A percentile compares a stretch with the other conserved stretches of the same genome.
These are phyloP conservation scores for Mytilinidion resinicola DNA, from an alignment of 495 filamentous ascomycete genomes.

Conservation along the genomic window DNA sequence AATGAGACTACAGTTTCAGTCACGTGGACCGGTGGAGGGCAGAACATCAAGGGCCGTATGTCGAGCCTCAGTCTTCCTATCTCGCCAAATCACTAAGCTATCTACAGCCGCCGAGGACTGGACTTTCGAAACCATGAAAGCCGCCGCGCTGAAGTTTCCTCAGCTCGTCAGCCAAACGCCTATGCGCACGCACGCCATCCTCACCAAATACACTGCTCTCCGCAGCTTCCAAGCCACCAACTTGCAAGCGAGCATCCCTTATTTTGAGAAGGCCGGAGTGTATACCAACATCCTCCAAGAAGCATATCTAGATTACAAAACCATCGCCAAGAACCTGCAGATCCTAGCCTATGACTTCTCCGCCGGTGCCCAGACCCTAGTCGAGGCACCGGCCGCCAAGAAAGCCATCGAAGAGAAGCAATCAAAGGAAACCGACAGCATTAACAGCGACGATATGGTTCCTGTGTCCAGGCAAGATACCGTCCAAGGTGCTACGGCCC, in stretches of 20 bases:
- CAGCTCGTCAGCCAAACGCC: neutral
- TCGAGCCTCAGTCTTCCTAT: neutral
- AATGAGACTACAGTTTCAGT: neutral
- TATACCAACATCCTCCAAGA: neutral
- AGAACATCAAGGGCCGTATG: neutral
- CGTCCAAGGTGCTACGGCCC: neutral
- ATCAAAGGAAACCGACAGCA: neutral
- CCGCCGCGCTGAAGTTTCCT: neutral
- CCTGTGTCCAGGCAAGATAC: neutral
- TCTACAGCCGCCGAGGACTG: neutral
- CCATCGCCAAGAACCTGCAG: neutral
- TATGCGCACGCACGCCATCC: neutral
- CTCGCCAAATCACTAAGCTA: neutral
- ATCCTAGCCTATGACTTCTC: neutral
- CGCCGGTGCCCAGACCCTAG: neutral
- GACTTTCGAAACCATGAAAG: neutral
- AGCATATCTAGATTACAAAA: neutral
- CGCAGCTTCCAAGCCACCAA: neutral
- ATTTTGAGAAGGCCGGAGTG: neutral
- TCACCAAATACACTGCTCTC: neutral
- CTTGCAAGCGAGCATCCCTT: neutral
- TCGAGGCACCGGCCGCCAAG: neutral
- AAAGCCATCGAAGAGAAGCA: neutral
- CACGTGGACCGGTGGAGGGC: neutral
- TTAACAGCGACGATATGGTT: neutral